These are phyloP conservation scores for Entomortierella lignicola DNA, from an alignment of 192 early-diverging fungal species.

Conservation along the genomic window DNA sequence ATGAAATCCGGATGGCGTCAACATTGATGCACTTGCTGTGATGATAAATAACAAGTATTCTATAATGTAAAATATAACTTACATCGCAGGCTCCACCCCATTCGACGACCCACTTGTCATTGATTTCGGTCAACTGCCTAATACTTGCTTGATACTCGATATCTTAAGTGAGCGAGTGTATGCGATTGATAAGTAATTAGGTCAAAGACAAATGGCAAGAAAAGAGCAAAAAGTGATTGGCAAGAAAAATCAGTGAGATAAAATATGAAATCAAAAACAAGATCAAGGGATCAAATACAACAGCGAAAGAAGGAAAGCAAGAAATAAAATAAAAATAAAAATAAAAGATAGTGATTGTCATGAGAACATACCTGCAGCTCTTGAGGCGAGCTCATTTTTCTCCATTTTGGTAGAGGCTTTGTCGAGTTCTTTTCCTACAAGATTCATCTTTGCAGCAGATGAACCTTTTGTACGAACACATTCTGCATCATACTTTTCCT, in stretches of 20 bases:
- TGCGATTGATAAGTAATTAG: not conserved
- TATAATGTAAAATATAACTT: no score
- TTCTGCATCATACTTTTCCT: slow-evolving; percentile 59
- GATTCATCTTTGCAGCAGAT: slow-evolving; percentile 41
- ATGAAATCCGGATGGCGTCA: no score
- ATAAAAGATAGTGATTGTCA: no score
- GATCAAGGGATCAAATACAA: no score
- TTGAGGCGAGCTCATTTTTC: slow-evolving; percentile 52
- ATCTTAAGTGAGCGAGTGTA: slow-evolving; percentile 27
- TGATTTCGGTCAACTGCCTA: slow-evolving; percentile 57
- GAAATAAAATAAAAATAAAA: no score
- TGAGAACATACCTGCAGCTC: slow-evolving; percentile 44
- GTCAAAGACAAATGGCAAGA: no score
- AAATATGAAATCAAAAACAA: no score
- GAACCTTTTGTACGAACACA: slow-evolving; percentile 51
- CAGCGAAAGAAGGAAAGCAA: not conserved
- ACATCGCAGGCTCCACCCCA: slow-evolving; percentile 70
- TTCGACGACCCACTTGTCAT: slow-evolving; percentile 62
- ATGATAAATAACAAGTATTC: no score
- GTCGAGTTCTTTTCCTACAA: slow-evolving; percentile 56
- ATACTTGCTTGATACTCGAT: slow-evolving; percentile 66
- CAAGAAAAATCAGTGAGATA: not conserved
- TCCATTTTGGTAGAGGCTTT: slow-evolving; percentile 56
- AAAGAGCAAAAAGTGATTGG: no score
- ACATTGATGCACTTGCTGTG: no score